Conservation (phyloP, 805 yeast species). For the Myxozyma sirexii region DNA sequence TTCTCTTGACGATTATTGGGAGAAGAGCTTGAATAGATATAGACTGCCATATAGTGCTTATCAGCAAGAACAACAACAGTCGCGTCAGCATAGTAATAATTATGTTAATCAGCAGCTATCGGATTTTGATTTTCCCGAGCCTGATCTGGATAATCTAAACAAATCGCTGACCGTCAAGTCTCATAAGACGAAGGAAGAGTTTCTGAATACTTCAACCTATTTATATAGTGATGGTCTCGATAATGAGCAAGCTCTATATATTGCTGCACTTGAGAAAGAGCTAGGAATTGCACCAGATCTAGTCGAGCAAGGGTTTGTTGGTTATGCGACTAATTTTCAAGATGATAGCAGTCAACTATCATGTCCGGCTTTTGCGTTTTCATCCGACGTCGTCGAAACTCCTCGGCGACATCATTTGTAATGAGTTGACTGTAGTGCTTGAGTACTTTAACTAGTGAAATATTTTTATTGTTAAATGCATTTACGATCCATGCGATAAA, state of each 20-base stretch:
- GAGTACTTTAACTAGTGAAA: background rate
- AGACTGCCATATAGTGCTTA: background rate
- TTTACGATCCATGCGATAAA: background rate
- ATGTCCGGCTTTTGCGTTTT: no score
- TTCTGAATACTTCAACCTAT: background rate
- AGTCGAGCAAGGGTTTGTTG: background rate
- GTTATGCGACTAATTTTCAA: background rate
- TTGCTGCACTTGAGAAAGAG: background rate
- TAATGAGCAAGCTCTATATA: background rate
- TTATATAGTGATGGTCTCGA: constrained; percentile 2
- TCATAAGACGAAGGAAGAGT: background rate
- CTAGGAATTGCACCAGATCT: background rate
- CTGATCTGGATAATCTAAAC: background rate
- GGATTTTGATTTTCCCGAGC: background rate
- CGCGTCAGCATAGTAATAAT: background rate
- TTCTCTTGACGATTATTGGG: background rate
- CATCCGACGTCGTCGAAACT: no score
- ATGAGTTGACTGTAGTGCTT: no score
- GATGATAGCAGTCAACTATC: background rate
- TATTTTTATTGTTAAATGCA: background rate
- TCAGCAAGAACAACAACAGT: background rate
- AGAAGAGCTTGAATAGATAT: background rate
- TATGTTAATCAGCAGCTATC: background rate
- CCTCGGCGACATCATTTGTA: no score
- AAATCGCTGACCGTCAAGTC: background rate